A percentile compares a stretch with the other conserved stretches of the same genome.
These are phyloP conservation scores for Monosporozyma aerobia DNA, from an alignment of 805 yeast genomes.

Conservation along the genomic window DNA sequence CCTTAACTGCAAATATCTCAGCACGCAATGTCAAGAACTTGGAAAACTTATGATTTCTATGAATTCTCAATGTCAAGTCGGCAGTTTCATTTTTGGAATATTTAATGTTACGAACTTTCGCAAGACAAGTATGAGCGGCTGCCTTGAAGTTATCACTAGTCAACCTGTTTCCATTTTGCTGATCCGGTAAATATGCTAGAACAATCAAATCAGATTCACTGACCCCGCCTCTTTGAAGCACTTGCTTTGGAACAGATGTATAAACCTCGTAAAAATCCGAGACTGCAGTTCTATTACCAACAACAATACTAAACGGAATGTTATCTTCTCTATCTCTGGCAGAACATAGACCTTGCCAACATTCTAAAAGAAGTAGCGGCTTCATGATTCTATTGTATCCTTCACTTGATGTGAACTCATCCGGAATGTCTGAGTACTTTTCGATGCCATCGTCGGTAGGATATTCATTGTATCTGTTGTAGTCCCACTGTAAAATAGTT, in stretches of 20 bases:
- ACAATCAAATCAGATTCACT: slow-evolving; percentile 72
- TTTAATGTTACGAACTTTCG: slow-evolving; percentile 69
- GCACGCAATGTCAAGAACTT: slow-evolving; percentile 52
- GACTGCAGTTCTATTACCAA: slow-evolving; percentile 75
- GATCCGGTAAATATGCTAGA: slow-evolving; percentile 43
- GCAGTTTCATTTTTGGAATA: slow-evolving; percentile 52
- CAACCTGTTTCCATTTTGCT: slow-evolving; percentile 19
- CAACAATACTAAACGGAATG: slow-evolving; percentile 51
- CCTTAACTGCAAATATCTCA: slow-evolving; percentile 56
- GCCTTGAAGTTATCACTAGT: slow-evolving; percentile 29
- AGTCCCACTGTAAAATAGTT: slow-evolving; percentile 70
- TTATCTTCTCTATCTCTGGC: slow-evolving; percentile 51
- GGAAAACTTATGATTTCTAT: slow-evolving; percentile 37
- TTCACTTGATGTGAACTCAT: slow-evolving; percentile 45
- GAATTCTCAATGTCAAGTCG: slow-evolving; percentile 68
- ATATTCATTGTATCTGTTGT: slow-evolving; percentile 41
- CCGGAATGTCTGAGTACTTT: slow-evolving; percentile 41
- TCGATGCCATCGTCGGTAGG: slow-evolving; percentile 45
- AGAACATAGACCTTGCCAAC: slow-evolving; percentile 84
- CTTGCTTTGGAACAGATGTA: slow-evolving; percentile 52
- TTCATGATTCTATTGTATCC: slow-evolving; percentile 64
- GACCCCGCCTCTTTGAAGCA: slow-evolving; percentile 43
- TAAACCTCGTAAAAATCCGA: slow-evolving; percentile 85
- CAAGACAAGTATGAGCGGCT: slow-evolving; percentile 53
- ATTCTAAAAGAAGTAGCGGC: slow-evolving; percentile 78